Evolutionary conservation across 108 stramenopile species (phyloP), one percentile per base, ranked within the genome.

Genomic region (Nitzschia palea): DNA sequence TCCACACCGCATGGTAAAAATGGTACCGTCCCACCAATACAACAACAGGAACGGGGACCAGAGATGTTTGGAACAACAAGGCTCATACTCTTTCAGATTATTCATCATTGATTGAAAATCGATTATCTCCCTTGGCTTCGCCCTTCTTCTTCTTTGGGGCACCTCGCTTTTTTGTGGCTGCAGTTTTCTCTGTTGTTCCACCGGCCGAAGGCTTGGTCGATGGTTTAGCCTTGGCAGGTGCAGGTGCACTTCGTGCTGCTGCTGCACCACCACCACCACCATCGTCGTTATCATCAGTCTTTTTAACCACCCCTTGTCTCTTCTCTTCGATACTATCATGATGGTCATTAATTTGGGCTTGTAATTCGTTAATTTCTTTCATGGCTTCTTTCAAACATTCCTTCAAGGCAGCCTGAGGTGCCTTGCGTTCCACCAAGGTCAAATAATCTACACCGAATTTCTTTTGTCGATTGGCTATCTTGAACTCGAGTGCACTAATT

Each of bases 371-470:
- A 34, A 68, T 51, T 22, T 68, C 67, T 25, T 20, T 5, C n/a
- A 68, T 18, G 15, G 67, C 67, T 23, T 68, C 56, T 12, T 44
- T 56, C 17, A 68, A 26, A 20, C 67, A 68, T 22, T 30, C 31
- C 18, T 56, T 58, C 12, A 68, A 27, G 22, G 36, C 55, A 31
- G 29, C 47, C 23, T 56, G 67, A 27, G 47, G 6, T 5, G 67
- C 67, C 4, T 58, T 44, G 30, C 29, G 55, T 10, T 58, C 31
- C 4, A 58, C 44, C 23, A 68, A 30, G 18, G 58, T 70, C 40
- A 70, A 55, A 22, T 70, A 70, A 33, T 70, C 69, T 8, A 70
- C 69, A 8, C 69, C 69, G 42, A 70, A 70, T 26, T 70, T 70
- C 47, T 70, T 60, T 53, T 70, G 69, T 37, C 69, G 58, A 47